Base-by-base conservation (phyloP, 1,284 basidiomycete genomes). In the Cryptococcus floricola region DNA sequence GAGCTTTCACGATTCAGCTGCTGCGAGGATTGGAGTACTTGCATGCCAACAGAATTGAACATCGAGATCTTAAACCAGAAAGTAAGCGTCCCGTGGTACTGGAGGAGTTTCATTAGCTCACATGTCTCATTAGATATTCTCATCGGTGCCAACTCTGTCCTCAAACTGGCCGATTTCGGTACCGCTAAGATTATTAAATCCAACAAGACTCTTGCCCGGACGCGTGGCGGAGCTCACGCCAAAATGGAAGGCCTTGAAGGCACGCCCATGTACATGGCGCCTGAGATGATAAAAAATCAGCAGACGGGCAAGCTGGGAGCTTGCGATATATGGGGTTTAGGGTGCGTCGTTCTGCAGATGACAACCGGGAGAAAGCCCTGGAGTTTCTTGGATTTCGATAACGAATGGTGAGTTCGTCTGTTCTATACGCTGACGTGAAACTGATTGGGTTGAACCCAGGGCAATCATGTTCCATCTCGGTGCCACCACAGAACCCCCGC, bases 201-300 rank as follows among this genome's bases (percentile, higher is more conserved):
- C 65, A 88, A 91, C 65, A 86, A 89, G 50, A 92, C 91, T 0
- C 82, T 95, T 70, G 88, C 90, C 62, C 86, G 87, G 51, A 79
- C 79, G 1, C 72, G 80, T 14, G 72, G 70, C 45, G 68, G 81
- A 83, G 76, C 67, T 47, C 55, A 68, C 52, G 78, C 72, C 3
- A 78, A 76, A 25, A 89, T 88, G 75, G 89, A 89, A 77, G 90
- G 89, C 70, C 80, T 97, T 37, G 97, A 95, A 2, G 96, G 96
- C 13, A 99, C 96, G 18, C 96, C 96, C 0, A 98, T 98, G 95
- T 99, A 98, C 78, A 97, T 99, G 90, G 95, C 92, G 10, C 96
- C 96, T 1, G 96, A 99, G 73, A 87, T 98, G 49, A 98, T 99
- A 80, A 93, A 97, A 78, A 92, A 87, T 66, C 88, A 91, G 65